phyloP scores from a whole-genome alignment of 2,329 filamentous ascomycete genomes.

The Fusarium torreyae region DNA sequence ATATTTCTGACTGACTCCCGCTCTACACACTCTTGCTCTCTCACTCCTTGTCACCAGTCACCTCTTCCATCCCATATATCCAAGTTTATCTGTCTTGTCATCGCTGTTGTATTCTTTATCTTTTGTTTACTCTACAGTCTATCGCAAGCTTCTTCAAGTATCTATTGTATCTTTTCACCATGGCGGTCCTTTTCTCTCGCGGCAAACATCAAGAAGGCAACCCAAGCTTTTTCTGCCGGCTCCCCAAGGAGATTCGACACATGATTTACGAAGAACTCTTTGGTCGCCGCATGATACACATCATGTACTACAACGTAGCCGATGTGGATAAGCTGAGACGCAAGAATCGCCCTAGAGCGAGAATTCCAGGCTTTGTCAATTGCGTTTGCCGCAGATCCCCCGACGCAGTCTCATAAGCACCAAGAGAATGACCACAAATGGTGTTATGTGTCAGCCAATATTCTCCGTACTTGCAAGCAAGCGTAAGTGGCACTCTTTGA shows the following conservation, averaged over 20 bases:
- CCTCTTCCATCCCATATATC: too few relatives aligned
- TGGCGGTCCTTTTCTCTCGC: too few relatives aligned
- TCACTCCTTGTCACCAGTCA: too few relatives aligned
- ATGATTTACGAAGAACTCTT: neutral
- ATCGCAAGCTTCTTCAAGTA: too few relatives aligned
- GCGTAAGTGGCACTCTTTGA: neutral
- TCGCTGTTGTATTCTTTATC: too few relatives aligned
- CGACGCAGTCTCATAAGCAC: neutral
- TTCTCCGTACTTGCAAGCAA: constrained; percentile 1
- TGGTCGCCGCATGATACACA: neutral
- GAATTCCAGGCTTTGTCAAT: neutral
- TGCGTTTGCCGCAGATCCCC: neutral
- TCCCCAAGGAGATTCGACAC: neutral
- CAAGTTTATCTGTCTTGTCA: too few relatives aligned
- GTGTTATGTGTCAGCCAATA: neutral
- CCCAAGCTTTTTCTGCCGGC: neutral
- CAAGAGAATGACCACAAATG: neutral
- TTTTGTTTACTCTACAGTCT: too few relatives aligned
- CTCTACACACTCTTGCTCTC: too few relatives aligned
- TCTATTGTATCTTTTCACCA: too few relatives aligned
- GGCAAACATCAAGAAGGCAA: too few relatives aligned
- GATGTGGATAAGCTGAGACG: neutral
- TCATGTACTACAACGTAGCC: neutral
- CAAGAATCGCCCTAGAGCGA: neutral
- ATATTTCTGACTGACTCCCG: too few relatives aligned